Evolutionary conservation across 2,329 filamentous ascomycete genomes (phyloP), one percentile per base, ranked within the genome.

Genomic region (Paraconiothyrium brasiliense): DNA sequence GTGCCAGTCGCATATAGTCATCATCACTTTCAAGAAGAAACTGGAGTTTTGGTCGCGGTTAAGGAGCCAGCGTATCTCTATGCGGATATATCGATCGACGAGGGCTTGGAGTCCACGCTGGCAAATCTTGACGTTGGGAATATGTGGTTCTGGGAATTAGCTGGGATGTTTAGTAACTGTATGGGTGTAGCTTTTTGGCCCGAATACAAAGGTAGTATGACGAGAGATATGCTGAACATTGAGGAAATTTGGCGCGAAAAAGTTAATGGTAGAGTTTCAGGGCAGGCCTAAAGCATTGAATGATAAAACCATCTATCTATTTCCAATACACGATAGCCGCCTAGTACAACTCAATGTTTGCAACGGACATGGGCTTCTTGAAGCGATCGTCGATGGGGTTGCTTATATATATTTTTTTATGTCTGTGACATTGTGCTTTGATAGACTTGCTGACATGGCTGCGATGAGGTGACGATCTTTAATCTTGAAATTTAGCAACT

Each of bases 171-270:
- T 16, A 24, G 32, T 9, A n/a, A 37, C 16, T 10, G 5, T 11
- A 34, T 51, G 48, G 30, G 11, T 16, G 30, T 51, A 32, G 30
- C 48, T 2, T 51, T 51, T 32, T 37, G 32, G 48, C 48, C 32
- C 4, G 48, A 51, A 9, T 37, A 51, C n/a, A 51, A 20, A 22
- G 48, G 48, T 32, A 51, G 48, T 32, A 51, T 51, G 48, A 51
- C 48, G 48, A 51, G 48, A 20, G 32, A 51, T 6, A 37, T 51
- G 48, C 32, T 51, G 8, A 32, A 37, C 1, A 34, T 51, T 37
- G 48, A 37, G 2, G n/a, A 9, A 7, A 2, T 7, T 24, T 46
- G n/a, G 43, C 13, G 27, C 27, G 27, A 30, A 30, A 6, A 30
- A 30, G 27, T 6, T 1, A 30, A 30, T 30, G 27, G 27, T 30